Base-by-base conservation (phyloP, 176 grass and related monocot species). In the Triticum timopheevii region DNA sequence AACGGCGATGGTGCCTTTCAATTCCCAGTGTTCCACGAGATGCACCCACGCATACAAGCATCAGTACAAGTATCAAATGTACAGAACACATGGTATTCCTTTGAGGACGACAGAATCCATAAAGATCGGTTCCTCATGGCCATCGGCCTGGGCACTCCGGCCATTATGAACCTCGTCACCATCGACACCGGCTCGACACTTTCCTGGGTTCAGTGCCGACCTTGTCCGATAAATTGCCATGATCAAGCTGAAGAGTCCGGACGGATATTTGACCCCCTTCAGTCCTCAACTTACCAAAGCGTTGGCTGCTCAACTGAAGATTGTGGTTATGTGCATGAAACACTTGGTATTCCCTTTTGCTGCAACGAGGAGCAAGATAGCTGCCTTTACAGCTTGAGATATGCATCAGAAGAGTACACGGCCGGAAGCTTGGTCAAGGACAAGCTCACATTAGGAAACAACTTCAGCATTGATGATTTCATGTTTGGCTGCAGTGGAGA, bases 121-220 rank as follows among this genome's bases (percentile, higher is more conserved):
- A 52, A 31, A 76, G 49, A 76, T 76, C 44, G 81, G 11, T 89
- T 76, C 62, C 68, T 89, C 33, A 89, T 81, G 88, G 83, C 3
- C 77, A 85, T 89, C 77, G 34, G 47, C 61, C 77, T 85, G 7
- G 83, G 83, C 34, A 85, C 88, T 31, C 88, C 82, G 0, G 45
- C 88, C 50, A 69, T 85, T 11, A n/a, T 81, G 34, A 89, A 85
- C 47, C 88, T 89, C 25, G 83, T 89, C 45, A 30, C 83, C n/a
- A 85, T 89, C 10, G 88, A 85, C 82, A 89, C 82, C 5, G 88
- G 82, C 20, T 85, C 88, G 15, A 69, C 61, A 0, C 88, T 89
- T 83, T 89, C 88, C 12, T 89, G 88, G 88, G 77, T 89, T 30
- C 20, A 76, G 2, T 89, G 82, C 64, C 0, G 1, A 6, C 2